phyloP scores from a whole-genome alignment of 2,329 filamentous ascomycete genomes.

The Mycosphaerella sp. region DNA sequence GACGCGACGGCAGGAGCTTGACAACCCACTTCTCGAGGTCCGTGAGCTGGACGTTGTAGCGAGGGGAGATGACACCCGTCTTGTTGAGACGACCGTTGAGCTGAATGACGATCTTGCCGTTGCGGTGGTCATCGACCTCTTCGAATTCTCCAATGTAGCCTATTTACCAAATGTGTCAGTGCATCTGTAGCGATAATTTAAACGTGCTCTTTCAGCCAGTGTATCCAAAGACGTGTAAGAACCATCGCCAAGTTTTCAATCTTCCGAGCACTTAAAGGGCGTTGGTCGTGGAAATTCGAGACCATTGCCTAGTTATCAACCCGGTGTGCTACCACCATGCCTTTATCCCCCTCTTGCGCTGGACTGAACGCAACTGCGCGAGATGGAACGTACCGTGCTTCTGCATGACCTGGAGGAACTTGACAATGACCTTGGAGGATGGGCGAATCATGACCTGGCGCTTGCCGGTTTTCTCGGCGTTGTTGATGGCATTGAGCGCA shows the following conservation, averaged over 20 bases:
- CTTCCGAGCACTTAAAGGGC: conserved; percentile 99
- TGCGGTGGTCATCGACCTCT: conserved; percentile 98
- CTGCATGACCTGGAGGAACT: conserved; percentile 99
- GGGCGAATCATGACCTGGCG: conserved; percentile 98
- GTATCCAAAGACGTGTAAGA: conserved; percentile 88
- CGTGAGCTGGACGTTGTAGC: conserved; percentile 97
- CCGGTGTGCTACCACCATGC: conserved; percentile 51
- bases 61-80: conserved; percentile 97
- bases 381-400: conserved; percentile 77
- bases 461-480: conserved; percentile 99
- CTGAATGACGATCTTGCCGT: conserved; percentile 99
- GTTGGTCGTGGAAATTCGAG: conserved; percentile 74
- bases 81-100: conserved; percentile 99
- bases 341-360: conserved; percentile 21
- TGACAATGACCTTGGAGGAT: conserved; percentile 98
- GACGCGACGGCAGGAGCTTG: conserved; percentile 97
- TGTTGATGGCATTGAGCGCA: conserved; percentile 84
- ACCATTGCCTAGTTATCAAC: conserved; percentile 99
- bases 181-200: conserved; percentile 81
- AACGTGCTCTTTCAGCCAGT: conserved; percentile 77
- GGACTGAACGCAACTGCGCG: conserved; percentile 12
- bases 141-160: conserved; percentile 99
- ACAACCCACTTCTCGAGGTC: conserved; percentile 99
- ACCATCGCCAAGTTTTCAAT: conserved; percentile 72
- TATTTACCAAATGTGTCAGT: conserved; percentile 52